These are phyloP conservation scores for Hysterangium stoloniferum DNA, from an alignment of 768 basidiomycete genomes.

Conservation along the genomic window DNA sequence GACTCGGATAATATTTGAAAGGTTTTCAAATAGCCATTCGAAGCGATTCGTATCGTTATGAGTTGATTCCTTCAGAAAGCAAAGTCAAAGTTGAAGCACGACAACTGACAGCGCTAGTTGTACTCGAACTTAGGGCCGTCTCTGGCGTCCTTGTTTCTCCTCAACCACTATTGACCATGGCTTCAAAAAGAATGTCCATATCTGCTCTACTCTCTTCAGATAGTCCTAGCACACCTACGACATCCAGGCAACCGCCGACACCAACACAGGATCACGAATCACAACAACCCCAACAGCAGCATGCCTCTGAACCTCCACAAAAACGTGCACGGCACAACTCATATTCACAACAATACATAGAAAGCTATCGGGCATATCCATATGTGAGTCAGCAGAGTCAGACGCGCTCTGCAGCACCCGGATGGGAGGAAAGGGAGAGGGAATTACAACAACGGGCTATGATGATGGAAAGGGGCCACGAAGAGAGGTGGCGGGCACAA, in stretches of 20 bases:
- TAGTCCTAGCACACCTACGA: neutral
- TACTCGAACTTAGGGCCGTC: neutral
- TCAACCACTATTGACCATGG: neutral
- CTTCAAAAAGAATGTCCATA: slow-evolving; percentile 8
- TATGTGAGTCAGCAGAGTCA: no score
- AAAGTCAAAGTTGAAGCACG: neutral
- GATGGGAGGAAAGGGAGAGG: no score
- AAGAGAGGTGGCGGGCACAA: no score
- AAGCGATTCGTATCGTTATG: no score
- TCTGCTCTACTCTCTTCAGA: slow-evolving; percentile 9
- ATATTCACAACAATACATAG: slow-evolving; percentile 2
- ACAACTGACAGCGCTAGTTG: neutral
- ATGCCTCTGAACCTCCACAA: slow-evolving; percentile 73
- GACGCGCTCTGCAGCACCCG: no score
- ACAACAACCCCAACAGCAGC: neutral
- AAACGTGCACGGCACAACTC: slow-evolving; percentile 55
- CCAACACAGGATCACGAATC: neutral
- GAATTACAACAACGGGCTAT: no score
- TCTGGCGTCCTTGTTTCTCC: neutral
- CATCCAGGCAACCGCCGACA: neutral
- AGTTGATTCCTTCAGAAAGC: no score
- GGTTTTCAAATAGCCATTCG: no score
- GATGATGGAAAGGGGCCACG: no score
- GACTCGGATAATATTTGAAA: no score
- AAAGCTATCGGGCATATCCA: slow-evolving; percentile 3